Percentiles rank a stretch among this genome's conserved stretches.
Evolutionary conservation across 371 early-diverging fungal genomes (phyloP).

Genomic region (Mortierella sp.): DNA sequence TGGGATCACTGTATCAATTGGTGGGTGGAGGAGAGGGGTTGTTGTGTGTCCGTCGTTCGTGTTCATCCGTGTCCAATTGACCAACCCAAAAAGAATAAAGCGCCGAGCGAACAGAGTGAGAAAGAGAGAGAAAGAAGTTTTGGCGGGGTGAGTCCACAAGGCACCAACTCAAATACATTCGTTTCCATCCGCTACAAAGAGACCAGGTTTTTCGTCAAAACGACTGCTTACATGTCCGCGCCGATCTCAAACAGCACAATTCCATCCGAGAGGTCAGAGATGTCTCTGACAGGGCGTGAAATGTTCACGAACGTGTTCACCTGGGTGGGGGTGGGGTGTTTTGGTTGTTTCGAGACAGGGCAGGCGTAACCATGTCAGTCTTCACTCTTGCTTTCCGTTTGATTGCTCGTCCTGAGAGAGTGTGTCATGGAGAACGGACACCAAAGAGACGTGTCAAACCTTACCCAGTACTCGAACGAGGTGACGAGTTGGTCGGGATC

Average conservation of each 20-base stretch:
- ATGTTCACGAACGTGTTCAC: conserved; percentile 80
- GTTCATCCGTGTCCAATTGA: background rate
- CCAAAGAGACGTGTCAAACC: too few species aligned
- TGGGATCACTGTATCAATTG: conserved; percentile 85
- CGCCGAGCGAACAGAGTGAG: too few species aligned
- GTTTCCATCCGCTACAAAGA: too few species aligned
- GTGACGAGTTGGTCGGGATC: conserved; percentile 26
- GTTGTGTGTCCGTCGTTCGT: background rate
- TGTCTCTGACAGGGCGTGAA: conserved; percentile 65
- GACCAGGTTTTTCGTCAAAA: too few species aligned
- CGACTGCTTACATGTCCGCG: conserved; percentile 83
- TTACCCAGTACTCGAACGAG: conserved; percentile 53
- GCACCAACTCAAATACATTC: too few species aligned
- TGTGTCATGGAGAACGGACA: too few species aligned
- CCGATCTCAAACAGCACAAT: conserved; percentile 84
- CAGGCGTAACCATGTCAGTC: background rate
- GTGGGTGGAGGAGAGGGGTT: background rate
- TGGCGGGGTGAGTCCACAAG: too few species aligned
- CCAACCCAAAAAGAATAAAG: too few species aligned
- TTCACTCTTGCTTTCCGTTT: too few species aligned
- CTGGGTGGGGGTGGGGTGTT: conserved; percentile 51
- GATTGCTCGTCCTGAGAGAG: too few species aligned
- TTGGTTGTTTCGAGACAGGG: background rate
- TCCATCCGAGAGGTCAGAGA: conserved; percentile 84
- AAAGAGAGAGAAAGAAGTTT: too few species aligned